These are phyloP conservation scores for Talaromyces marneffei DNA, from an alignment of 2,329 filamentous ascomycete genomes.

Conservation along the genomic window DNA sequence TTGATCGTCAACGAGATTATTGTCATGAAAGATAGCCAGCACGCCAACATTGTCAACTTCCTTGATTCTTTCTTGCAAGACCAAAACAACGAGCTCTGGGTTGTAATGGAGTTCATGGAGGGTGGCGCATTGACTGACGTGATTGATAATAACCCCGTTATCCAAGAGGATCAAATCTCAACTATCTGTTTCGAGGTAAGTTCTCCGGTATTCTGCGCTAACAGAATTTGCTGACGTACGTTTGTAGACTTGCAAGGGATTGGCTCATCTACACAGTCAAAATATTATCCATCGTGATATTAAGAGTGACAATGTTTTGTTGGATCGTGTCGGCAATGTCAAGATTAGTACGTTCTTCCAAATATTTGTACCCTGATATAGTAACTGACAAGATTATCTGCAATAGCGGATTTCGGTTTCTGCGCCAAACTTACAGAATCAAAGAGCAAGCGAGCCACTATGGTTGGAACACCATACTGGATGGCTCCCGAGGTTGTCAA, in stretches of 20 bases:
- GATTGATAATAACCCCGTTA: constrained; percentile 93
- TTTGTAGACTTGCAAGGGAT: constrained; percentile 79
- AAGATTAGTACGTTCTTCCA: constrained; percentile 76
- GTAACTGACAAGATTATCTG: neutral
- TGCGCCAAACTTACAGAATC: constrained; percentile 96
- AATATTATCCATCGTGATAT: constrained; percentile 99
- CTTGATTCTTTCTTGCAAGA: constrained; percentile 94
- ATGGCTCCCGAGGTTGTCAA: constrained; percentile 99
- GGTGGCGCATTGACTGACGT: constrained; percentile 95
- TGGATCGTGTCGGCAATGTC: constrained; percentile 90
- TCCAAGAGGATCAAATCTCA: constrained; percentile 94
- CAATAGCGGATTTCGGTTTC: constrained; percentile 90
- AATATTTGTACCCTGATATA: neutral
- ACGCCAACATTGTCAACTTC: constrained; percentile 98
- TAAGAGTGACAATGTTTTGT: constrained; percentile 96
- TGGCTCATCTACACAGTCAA: constrained; percentile 90
- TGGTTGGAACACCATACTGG: constrained; percentile 99
- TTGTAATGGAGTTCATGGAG: constrained; percentile 99
- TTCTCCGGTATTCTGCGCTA: constrained; percentile 7
- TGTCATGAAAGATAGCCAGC: constrained; percentile 99
- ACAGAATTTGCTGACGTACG: neutral
- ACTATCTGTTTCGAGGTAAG: constrained; percentile 93
- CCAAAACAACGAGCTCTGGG: constrained; percentile 93
- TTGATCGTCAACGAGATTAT: constrained; percentile 99
- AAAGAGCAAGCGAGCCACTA: constrained; percentile 94